Evolutionary conservation across 371 early-diverging fungal species (phyloP), one percentile per base, ranked within the genome.

Genomic region (Mortierella sp.): DNA sequence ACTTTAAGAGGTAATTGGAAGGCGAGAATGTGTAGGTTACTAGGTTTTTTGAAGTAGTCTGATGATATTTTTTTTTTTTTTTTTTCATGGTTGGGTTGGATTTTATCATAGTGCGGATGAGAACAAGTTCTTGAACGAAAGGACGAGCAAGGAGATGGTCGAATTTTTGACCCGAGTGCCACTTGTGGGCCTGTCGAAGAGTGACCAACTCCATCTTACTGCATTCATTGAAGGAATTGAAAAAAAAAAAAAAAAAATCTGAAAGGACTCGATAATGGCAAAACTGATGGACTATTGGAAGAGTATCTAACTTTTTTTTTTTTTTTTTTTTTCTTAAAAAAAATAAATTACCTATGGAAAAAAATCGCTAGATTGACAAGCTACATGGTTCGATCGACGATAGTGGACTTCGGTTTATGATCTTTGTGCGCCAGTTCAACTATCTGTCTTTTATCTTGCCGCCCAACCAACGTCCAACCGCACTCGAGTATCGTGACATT

Each of bases 371-470:
- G 92, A 85, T 94, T 15, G 90, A 92, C 23, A 73, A 82, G 50
- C 90, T 91, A 71, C 86, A 89, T 48, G 85, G 88, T 16, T 86
- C 95, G 1, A 73, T 97, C n/a, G 98, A 97, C 73, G 91, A 91
- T 68, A 96, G 94, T 75, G 98, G 96, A n/a, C 85, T 90, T 26
- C 87, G 97, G 14, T 97, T 92, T 75, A 84, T 93, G 16, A 84
- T 95, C 37, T 84, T 90, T 62, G 72, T 95, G 51, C 84, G 92
- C 66, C 84, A 95, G 28, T 89, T 90, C 70, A 90, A 87, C 74
- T 90, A 88, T 74, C 80, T 84, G 65, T 71, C 69, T 51, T 72
- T 43, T 73, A 83, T 74, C 23, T 72, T 83, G 44, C 84, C 82
- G 52, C 68, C 81, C 18, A 72, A 62, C 21, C 80, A 82, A 63